Evolutionary conservation across 2,329 filamentous ascomycete species (phyloP).

Genomic region (Fusarium nelsonii): DNA sequence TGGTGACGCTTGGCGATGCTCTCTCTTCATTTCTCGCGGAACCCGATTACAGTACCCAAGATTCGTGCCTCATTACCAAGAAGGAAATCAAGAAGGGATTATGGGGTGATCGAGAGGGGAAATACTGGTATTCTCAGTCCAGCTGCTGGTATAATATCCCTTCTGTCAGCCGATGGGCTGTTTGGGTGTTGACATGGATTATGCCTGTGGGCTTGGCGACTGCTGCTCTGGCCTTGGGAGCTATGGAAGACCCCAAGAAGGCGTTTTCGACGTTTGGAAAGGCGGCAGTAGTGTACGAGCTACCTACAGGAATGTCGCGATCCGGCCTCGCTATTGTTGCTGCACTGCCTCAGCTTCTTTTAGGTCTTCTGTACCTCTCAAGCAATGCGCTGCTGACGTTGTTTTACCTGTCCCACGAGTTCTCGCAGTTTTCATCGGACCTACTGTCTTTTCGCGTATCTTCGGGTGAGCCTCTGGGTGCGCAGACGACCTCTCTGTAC

Average conservation of each 20-base stretch:
- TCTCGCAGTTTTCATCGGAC: slow-evolving; percentile 57
- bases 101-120: slow-evolving; percentile 59
- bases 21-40: slow-evolving; percentile 63
- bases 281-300: slow-evolving; percentile 53
- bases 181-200: slow-evolving; percentile 57
- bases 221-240: slow-evolving; percentile 55
- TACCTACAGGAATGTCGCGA: slow-evolving; percentile 44
- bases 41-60: slow-evolving; percentile 59
- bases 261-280: slow-evolving; percentile 56
- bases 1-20: slow-evolving; percentile 65
- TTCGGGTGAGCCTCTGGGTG: slow-evolving; percentile 57
- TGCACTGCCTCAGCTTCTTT: slow-evolving; percentile 62
- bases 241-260: slow-evolving; percentile 48
- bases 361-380: slow-evolving; percentile 62
- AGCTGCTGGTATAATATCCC: slow-evolving; percentile 62
- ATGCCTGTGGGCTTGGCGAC: slow-evolving; percentile 54
- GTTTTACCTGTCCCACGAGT: slow-evolving; percentile 65
- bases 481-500: slow-evolving; percentile 62
- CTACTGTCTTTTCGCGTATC: slow-evolving; percentile 59
- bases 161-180: slow-evolving; percentile 58
- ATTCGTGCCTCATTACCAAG: slow-evolving; percentile 62
- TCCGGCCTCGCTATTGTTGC: slow-evolving; percentile 56
- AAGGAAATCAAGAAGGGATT: slow-evolving; percentile 57
- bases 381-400: slow-evolving; percentile 61
- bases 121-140: slow-evolving; percentile 56